Evolutionary conservation across 164 flowering plant species (phyloP).

Genomic region (Magnolia sinica): DNA sequence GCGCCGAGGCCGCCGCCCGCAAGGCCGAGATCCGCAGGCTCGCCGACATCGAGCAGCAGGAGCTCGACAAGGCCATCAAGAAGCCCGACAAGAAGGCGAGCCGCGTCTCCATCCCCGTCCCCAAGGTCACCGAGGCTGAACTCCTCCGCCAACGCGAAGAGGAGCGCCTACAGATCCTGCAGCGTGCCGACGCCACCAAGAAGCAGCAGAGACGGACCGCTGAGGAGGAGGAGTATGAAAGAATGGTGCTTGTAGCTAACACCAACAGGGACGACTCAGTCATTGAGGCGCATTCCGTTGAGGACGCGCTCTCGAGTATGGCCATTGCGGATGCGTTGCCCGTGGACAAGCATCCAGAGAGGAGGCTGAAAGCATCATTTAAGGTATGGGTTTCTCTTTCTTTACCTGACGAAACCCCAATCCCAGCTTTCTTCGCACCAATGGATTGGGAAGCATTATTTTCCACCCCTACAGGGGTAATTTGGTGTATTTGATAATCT

Average conservation of each 20-base stretch:
- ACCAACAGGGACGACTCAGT: slow-evolving; percentile 78
- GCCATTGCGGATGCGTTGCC: slow-evolving; percentile 57
- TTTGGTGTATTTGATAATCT: too few relatives aligned
- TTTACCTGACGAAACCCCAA: too few relatives aligned
- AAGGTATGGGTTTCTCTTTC: slow-evolving; percentile 46
- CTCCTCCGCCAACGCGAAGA: slow-evolving; percentile 56
- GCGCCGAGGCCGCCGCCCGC: slow-evolving; percentile 71
- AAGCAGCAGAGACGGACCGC: slow-evolving; percentile 56
- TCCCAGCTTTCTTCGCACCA: too few relatives aligned
- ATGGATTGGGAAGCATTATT: too few relatives aligned
- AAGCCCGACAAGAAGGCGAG: slow-evolving; percentile 91
- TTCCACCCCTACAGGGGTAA: too few relatives aligned
- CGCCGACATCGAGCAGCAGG: slow-evolving; percentile 85
- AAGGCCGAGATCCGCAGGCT: slow-evolving; percentile 71
- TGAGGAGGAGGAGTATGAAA: slow-evolving; percentile 92
- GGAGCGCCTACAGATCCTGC: slow-evolving; percentile 51
- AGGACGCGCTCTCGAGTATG: slow-evolving; percentile 80
- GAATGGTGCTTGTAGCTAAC: slow-evolving; percentile 67
- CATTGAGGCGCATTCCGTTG: slow-evolving; percentile 83
- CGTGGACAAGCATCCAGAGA: slow-evolving; percentile 81
- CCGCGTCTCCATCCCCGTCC: slow-evolving; percentile 79
- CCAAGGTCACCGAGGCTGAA: slow-evolving; percentile 93
- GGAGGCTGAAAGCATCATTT: slow-evolving; percentile 82
- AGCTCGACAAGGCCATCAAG: slow-evolving; percentile 55
- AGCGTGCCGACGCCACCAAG: slow-evolving; percentile 66